phyloP scores from a whole-genome alignment of 176 grass and related monocot genomes.

The Bonia amplexicaulis region DNA sequence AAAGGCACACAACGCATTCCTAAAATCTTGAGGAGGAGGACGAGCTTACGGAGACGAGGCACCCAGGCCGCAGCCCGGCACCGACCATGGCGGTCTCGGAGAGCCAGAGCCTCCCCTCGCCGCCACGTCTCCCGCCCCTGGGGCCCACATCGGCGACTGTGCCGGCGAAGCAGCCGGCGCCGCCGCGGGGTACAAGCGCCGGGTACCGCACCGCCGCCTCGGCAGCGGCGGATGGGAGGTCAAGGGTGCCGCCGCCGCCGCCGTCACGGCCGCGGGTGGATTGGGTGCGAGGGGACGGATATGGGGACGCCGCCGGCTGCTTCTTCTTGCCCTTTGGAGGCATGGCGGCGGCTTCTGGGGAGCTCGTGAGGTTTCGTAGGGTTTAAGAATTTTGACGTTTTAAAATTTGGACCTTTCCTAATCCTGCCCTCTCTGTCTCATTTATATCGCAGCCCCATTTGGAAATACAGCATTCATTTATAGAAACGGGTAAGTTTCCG shows the following conservation, averaged over 20 bases:
- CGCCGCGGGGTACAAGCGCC: constrained; percentile 37
- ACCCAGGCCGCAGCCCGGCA: constrained; percentile 57
- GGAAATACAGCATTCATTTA: no score
- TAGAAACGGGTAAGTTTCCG: no score
- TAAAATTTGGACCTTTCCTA: no score
- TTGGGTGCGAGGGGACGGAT: constrained; percentile 36
- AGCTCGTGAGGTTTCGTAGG: neutral
- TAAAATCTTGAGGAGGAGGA: neutral
- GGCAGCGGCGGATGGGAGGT: constrained; percentile 15
- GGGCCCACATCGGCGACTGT: constrained; percentile 36
- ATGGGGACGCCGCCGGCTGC: neutral
- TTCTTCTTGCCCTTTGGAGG: constrained; percentile 59
- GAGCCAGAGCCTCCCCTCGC: constrained; percentile 52
- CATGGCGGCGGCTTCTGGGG: constrained; percentile 26
- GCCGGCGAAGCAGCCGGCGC: constrained; percentile 34
- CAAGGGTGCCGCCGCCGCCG: neutral
- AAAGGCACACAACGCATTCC: neutral
- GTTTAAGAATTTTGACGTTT: neutral
- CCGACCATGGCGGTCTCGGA: constrained; percentile 55
- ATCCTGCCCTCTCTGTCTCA: no score
- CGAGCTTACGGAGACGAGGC: constrained; percentile 56
- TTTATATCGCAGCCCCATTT: no score
- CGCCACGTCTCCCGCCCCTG: constrained; percentile 19
- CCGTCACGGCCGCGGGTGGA: neutral
- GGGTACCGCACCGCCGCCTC: constrained; percentile 32